Evolutionary conservation across 352 stramenopile species (phyloP).

Genomic region (Phytopythium aichiense): DNA sequence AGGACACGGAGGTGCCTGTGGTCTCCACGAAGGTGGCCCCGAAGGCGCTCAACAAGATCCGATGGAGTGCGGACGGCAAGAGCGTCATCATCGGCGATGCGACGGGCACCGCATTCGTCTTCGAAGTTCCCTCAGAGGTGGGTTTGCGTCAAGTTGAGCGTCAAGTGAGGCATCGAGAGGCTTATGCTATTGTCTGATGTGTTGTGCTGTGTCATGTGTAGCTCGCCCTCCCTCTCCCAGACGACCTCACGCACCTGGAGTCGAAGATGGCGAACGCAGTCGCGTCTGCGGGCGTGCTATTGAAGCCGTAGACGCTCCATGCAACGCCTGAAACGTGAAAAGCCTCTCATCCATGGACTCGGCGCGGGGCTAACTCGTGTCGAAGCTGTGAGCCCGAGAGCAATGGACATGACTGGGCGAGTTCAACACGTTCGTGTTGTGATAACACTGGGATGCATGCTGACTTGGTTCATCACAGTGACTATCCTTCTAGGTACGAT

Average conservation of each 20-base stretch:
- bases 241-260: slow-evolving; percentile 61
- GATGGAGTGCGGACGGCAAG: slow-evolving; percentile 76
- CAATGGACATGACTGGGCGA: no score
- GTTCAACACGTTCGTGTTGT: no score
- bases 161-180: background rate
- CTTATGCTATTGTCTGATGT: slow-evolving; percentile 7
- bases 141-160: slow-evolving; percentile 6
- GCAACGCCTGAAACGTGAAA: no score
- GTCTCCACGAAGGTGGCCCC: slow-evolving; percentile 62
- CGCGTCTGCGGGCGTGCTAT: slow-evolving; percentile 17
- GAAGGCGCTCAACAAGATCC: slow-evolving; percentile 82
- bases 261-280: slow-evolving; percentile 57
- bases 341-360: no score
- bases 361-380: no score
- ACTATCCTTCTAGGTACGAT: no score
- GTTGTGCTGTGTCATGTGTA: slow-evolving; percentile 16
- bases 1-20: slow-evolving; percentile 73
- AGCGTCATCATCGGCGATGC: slow-evolving; percentile 78
- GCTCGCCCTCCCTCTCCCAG: slow-evolving; percentile 58
- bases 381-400: no score
- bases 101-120: slow-evolving; percentile 66
- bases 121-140: slow-evolving; percentile 79
- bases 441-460: no score
- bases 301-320: background rate
- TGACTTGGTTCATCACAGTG: no score